Base-by-base conservation (phyloP, 306 rosid species). In the Prunus mume region DNA sequence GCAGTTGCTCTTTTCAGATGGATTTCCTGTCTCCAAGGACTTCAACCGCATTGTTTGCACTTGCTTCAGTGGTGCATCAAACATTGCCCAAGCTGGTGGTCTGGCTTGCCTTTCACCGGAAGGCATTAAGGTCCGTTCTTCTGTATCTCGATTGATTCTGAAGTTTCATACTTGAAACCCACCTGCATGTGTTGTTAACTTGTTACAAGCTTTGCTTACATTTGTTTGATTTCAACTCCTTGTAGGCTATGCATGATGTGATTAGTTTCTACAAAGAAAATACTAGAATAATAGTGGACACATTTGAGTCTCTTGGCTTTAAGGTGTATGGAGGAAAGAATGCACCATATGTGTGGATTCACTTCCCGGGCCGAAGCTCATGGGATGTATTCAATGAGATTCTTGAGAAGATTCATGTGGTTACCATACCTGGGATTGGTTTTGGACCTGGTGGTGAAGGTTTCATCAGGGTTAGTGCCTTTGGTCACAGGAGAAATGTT, bases 361-460 rank as follows among this genome's bases (percentile, higher is more conserved):
- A 91, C 79, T 91, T 92, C 82, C 98, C 96, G 0, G 91, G 99
- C 47, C 86, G 18, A 83, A 91, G 86, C 79, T 96, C 99, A 3
- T 96, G 99, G 99, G 98, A 96, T 52, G 99, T 96, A 9, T 96
- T 96, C 61, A 28, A 83, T 8, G 98, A 96, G 90, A 96, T 96
- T 71, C 91, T 96, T 69, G 98, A 96, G 79, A 96, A 91, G 88
- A 96, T 97, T 13, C 98, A 96, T 2, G 93, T 96, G 19, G 97
- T 96, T 17, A 91, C 98, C 45, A 92, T 97, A 9, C 99, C 98
- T 3, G 99, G 99, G 51, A 91, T 98, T 70, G 99, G 99, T 60
- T 96, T 96, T 15, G 99, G 99, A 81, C 97, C 97, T 4, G 98
- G 93, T 3, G 99, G 99, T 9, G 98, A 96, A 85, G 96, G 98